Evolutionary conservation across 768 basidiomycete species (phyloP).

Genomic region (Macrolepiota albuminosa): DNA sequence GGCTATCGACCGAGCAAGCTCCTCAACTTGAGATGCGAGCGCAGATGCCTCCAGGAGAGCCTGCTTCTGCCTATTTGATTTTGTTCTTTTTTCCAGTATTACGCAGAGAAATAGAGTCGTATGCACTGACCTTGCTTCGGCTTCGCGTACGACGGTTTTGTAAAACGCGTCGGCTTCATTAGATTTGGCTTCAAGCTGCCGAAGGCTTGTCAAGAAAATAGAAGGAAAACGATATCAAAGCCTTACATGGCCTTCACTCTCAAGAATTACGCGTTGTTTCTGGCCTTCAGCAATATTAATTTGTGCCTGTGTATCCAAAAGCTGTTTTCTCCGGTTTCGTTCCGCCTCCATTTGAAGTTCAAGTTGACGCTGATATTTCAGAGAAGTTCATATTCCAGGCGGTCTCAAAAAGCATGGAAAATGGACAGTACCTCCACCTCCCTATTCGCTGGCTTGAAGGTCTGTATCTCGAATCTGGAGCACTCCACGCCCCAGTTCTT

Average conservation of each 20-base stretch:
- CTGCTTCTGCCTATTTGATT: conserved; percentile 30
- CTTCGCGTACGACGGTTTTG: conserved; percentile 46
- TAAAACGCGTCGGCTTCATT: conserved; percentile 52
- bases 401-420: not conserved
- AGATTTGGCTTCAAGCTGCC: conserved; percentile 42
- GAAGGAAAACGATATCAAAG: not conserved
- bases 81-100: too few species aligned
- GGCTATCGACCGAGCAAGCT: conserved; percentile 38
- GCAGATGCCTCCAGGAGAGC: conserved; percentile 42
- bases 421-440: conserved; percentile 42
- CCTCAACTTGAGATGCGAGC: conserved; percentile 43
- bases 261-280: conserved; percentile 51
- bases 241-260: conserved; percentile 48
- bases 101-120: too few species aligned
- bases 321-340: conserved; percentile 49
- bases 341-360: conserved; percentile 60
- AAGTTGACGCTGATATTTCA: conserved; percentile 41
- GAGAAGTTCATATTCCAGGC: not conserved
- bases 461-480: conserved; percentile 55
- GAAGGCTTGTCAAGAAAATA: not conserved
- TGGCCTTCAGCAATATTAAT: conserved; percentile 57
- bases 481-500: conserved; percentile 57
- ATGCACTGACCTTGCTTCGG: conserved; percentile 37
- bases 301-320: conserved; percentile 53
- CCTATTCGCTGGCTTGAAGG: conserved; percentile 55